These are phyloP conservation scores for Hymenotorrendiella dingleyae DNA, from an alignment of 2,329 filamentous ascomycete genomes.

Conservation along the genomic window DNA sequence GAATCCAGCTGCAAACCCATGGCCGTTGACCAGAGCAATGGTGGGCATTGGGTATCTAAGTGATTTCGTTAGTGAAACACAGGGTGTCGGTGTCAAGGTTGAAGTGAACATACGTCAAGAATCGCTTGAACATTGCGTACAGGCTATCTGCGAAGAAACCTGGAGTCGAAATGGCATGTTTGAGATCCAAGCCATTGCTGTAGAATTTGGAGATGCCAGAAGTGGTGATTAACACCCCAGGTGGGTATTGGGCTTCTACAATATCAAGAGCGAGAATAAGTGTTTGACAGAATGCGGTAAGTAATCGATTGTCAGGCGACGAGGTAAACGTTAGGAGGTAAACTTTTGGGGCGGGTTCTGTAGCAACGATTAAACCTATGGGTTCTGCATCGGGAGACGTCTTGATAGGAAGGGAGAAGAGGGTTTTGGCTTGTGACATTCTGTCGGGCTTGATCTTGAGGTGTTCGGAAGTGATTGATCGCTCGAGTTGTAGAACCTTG, in stretches of 20 bases:
- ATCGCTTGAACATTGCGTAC: constrained; percentile 58
- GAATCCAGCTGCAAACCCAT: constrained; percentile 75
- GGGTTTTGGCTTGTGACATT: constrained; percentile 24
- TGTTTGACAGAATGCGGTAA: constrained; percentile 60
- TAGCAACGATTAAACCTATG: constrained; percentile 57
- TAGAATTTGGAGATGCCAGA: constrained; percentile 74
- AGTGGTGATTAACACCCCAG: constrained; percentile 74
- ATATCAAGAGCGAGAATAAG: constrained; percentile 69
- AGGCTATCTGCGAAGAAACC: constrained; percentile 56
- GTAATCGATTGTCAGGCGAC: constrained; percentile 71
- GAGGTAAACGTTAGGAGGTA: constrained; percentile 70
- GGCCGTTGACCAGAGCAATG: constrained; percentile 71
- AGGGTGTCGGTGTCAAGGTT: too few relatives aligned
- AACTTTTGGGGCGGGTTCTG: constrained; percentile 50
- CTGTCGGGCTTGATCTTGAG: too few relatives aligned
- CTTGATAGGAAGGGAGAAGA: constrained; percentile 56
- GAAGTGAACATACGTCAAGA: constrained; percentile 46
- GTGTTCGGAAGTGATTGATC: background rate
- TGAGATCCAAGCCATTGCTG: constrained; percentile 75
- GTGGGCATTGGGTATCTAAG: constrained; percentile 72
- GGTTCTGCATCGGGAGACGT: constrained; percentile 36
- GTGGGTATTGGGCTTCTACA: constrained; percentile 55
- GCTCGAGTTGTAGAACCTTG: too few relatives aligned
- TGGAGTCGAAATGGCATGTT: constrained; percentile 53
- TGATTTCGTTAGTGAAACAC: background rate